phyloP scores from a whole-genome alignment of 495 filamentous ascomycete species.

The Aspergillus wentii region DNA sequence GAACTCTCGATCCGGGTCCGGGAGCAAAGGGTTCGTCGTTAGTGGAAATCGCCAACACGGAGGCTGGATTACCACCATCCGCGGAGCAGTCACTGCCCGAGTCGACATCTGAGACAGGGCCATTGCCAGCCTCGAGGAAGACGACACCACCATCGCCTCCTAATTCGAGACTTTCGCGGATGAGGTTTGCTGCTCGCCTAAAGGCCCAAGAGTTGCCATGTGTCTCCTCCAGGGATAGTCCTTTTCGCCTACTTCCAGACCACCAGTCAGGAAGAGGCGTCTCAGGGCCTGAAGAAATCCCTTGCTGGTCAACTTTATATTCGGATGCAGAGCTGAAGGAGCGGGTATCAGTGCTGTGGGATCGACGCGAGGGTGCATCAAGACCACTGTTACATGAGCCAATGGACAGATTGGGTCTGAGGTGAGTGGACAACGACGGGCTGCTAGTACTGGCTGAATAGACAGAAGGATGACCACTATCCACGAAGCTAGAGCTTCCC shows the following conservation, averaged over 20 bases:
- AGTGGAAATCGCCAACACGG: conserved; percentile 33
- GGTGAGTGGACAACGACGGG: conserved; percentile 21
- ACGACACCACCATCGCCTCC: conserved; percentile 47
- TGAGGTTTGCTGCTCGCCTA: conserved; percentile 50
- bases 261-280: conserved; percentile 38
- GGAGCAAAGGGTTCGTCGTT: conserved; percentile 37
- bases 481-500: conserved; percentile 41
- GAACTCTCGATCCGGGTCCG: conserved; percentile 22
- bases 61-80: conserved; percentile 25
- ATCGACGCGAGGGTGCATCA: conserved; percentile 19
- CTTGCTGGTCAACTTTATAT: conserved; percentile 16
- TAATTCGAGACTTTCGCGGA: conserved; percentile 52
- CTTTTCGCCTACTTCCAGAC: conserved; percentile 26
- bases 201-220: conserved; percentile 45
- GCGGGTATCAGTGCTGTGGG: conserved; percentile 25
- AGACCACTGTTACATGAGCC: conserved; percentile 23
- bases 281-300: conserved; percentile 15
- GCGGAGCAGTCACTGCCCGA: conserved; percentile 27
- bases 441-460: too few relatives aligned
- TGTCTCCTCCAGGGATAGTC: conserved; percentile 30
- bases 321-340: conserved; percentile 30
- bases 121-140: conserved; percentile 43
- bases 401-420: conserved; percentile 20
- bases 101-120: conserved; percentile 24
- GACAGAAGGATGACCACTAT: conserved; percentile 22